Conservation (phyloP, 306 rosid genomes). For the Medicago arabica region DNA sequence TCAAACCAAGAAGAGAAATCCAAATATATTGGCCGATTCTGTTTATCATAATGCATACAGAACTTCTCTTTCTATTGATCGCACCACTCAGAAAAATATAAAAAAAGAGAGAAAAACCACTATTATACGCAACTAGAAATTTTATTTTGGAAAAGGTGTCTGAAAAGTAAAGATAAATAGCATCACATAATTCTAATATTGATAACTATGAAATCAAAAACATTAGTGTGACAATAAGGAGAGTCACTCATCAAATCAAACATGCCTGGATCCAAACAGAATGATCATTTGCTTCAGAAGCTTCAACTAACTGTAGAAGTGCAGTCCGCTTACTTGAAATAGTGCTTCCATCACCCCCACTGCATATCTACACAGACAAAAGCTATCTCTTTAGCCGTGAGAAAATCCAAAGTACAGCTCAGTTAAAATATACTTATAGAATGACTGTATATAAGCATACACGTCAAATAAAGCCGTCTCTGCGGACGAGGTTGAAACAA, state of each 20-base stretch:
- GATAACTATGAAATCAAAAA: conserved; percentile 27
- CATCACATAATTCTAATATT: conserved; percentile 12
- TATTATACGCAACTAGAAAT: conserved; percentile 19
- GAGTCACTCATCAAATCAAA: conserved; percentile 27
- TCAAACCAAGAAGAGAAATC: conserved; percentile 32
- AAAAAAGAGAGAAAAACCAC: conserved; percentile 3
- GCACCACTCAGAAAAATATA: conserved; percentile 27
- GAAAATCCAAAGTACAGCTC: conserved; percentile 16
- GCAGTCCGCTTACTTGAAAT: conserved; percentile 67
- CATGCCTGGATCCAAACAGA: conserved; percentile 89
- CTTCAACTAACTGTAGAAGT: conserved; percentile 84
- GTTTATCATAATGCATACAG: conserved; percentile 27
- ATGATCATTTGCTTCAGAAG: conserved; percentile 72
- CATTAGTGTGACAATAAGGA: conserved; percentile 21
- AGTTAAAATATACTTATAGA: conserved; percentile 8
- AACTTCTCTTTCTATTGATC: conserved; percentile 23
- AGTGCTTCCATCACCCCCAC: conserved; percentile 73
- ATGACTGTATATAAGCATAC: conserved; percentile 18
- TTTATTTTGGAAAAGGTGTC: background rate
- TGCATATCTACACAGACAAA: conserved; percentile 63
- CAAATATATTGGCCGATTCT: conserved; percentile 21
- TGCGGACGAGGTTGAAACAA: conserved; percentile 15
- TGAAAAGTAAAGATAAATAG: conserved; percentile 16
- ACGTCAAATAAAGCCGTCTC: conserved; percentile 1
- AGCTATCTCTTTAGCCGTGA: conserved; percentile 23